Base-by-base conservation (phyloP, 306 rosid species). In the Glycine latifolia region DNA sequence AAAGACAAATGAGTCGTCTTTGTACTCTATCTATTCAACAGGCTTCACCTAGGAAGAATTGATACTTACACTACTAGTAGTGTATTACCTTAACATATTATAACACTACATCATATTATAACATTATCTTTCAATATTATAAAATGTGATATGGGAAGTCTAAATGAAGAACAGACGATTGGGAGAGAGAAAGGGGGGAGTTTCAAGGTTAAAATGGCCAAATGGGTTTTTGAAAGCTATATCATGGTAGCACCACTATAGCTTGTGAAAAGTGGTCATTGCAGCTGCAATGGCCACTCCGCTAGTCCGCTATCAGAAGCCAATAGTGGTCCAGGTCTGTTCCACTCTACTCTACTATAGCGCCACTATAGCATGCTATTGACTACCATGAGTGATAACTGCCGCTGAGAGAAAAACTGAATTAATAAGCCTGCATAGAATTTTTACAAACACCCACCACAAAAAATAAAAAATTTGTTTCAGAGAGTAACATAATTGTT, bases 1-100 rank as follows among this genome's bases (percentile, higher is more conserved):
- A 14, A 53, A 33, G 10, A 33, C 13, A 26, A 59, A 68, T 35
- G 39, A 17, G 16, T 7, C 46, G 13, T 43, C 31, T 76, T 47
- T 12, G 16, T 48, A 48, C 81, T 52, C 11, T 15, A 71, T 77
- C 48, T 41, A 48, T 76, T 71, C 47, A 10, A 77, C 41, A 72
- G 39, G 33, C 33, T 70, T 70, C 52, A 75, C 39, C 41, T 37
- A 43, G 39, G 26, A 20, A 46, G 3, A 54, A 4, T 8, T 62
- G 55, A 46, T 50, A 52, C 10, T 62, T 72, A n/a, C 3, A 13
- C 65, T 59, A 12, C 8, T 6, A 31, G 76, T 8, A 14, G 54
- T 39, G 20, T 54, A 77, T 37, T 43, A 59, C 80, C 37, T 31
- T 55, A 37, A 50, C 20, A 49, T 58, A 17, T 65, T 37, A 39